These are phyloP conservation scores for Alliaria petiolata DNA, from an alignment of 345 rosid species.

Conservation along the genomic window DNA sequence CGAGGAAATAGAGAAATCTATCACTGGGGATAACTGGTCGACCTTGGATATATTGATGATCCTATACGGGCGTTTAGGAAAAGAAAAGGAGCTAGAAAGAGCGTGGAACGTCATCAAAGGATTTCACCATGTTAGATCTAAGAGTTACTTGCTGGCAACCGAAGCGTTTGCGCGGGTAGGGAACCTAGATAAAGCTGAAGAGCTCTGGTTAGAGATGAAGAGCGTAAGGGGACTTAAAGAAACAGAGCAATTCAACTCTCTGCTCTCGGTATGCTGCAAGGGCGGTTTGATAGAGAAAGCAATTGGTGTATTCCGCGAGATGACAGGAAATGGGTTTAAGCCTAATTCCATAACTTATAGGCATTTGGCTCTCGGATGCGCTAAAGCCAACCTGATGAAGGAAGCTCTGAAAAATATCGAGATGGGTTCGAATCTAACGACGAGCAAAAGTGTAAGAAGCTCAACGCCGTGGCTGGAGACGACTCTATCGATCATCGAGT, in stretches of 20 bases:
- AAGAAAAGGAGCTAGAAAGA: constrained; percentile 58
- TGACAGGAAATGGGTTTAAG: constrained; percentile 48
- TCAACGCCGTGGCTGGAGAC: constrained; percentile 93
- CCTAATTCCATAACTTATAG: constrained; percentile 80
- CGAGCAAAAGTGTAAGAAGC: constrained; percentile 49
- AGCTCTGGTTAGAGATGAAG: constrained; percentile 81
- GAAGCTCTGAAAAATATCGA: constrained; percentile 73
- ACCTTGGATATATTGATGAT: constrained; percentile 78
- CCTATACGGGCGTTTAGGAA: constrained; percentile 63
- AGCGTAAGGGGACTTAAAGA: constrained; percentile 46
- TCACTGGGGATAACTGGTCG: constrained; percentile 78
- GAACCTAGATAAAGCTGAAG: constrained; percentile 59
- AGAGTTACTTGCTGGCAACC: constrained; percentile 64
- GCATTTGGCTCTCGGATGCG: constrained; percentile 87
- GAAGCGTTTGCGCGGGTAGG: constrained; percentile 77
- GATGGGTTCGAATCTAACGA: constrained; percentile 41
- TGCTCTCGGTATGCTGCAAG: constrained; percentile 68
- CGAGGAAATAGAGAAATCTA: constrained; percentile 67
- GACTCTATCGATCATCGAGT: constrained; percentile 61
- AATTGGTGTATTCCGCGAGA: constrained; percentile 56
- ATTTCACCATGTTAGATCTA: constrained; percentile 53
- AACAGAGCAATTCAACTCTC: constrained; percentile 74
- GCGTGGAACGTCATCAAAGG: constrained; percentile 56
- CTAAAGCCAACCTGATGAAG: constrained; percentile 51
- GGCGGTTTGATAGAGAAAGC: constrained; percentile 61